Conservation (phyloP, 2,329 filamentous ascomycete genomes). For the Ascochyta viciae-villosae region DNA sequence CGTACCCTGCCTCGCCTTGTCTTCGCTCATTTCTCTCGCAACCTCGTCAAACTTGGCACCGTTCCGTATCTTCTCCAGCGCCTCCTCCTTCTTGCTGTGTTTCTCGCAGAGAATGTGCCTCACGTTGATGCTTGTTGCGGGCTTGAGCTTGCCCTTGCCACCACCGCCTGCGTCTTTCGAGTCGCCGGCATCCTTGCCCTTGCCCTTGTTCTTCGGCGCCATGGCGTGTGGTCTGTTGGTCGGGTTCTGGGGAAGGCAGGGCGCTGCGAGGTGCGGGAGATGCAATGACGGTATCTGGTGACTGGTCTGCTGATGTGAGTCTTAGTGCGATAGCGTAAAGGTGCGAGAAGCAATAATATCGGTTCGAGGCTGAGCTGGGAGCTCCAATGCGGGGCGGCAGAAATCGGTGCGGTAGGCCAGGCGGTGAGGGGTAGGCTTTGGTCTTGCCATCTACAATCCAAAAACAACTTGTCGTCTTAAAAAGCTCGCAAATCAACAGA, state of each 20-base stretch:
- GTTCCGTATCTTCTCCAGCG: constrained; percentile 69
- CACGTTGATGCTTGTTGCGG: constrained; percentile 72
- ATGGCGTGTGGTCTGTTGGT: constrained; percentile 13
- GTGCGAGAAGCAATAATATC: neutral
- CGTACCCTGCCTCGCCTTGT: constrained; percentile 69
- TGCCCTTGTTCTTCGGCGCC: constrained; percentile 39
- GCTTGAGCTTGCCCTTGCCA: constrained; percentile 59
- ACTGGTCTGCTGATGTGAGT: too few species aligned
- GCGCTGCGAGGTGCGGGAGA: too few species aligned
- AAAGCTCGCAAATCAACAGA: too few species aligned
- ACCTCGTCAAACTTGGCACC: constrained; percentile 78
- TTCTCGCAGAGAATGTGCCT: constrained; percentile 81
- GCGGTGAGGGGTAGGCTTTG: too few species aligned
- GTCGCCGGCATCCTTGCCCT: constrained; percentile 31
- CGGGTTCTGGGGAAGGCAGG: neutral
- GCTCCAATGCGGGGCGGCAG: neutral
- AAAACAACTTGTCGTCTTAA: too few species aligned
- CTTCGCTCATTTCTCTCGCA: constrained; percentile 74
- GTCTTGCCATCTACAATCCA: too few species aligned
- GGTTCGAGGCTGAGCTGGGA: neutral
- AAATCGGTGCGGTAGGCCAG: neutral
- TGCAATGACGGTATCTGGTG: too few species aligned
- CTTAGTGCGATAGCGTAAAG: neutral
- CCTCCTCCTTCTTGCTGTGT: constrained; percentile 78
- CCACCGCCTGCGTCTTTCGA: constrained; percentile 48